These are phyloP conservation scores for Ophiostoma sp. DNA, from an alignment of 2,329 filamentous ascomycete species.

Conservation along the genomic window DNA sequence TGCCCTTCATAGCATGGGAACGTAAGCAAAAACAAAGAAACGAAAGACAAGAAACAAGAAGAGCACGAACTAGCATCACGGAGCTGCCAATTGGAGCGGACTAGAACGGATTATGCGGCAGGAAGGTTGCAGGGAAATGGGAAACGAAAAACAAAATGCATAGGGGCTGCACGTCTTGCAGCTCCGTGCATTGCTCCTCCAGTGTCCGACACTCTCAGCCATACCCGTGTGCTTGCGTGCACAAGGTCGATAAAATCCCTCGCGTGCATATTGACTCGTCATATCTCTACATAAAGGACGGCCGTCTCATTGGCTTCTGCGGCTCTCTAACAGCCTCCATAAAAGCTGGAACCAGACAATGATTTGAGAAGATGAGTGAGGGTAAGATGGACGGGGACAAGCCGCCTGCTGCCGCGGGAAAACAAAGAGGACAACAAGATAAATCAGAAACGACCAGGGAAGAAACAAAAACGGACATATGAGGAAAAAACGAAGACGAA, in stretches of 20 bases:
- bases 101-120: background rate
- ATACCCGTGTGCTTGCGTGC: background rate
- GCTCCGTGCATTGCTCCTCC: background rate
- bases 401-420: constrained; percentile 1
- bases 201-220: background rate
- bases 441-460: background rate
- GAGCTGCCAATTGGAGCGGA: background rate
- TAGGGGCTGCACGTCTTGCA: constrained; percentile 1
- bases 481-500: background rate
- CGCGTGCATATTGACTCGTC: constrained; percentile 15
- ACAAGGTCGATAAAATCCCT: constrained; percentile 11
- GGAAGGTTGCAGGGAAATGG: constrained; percentile 1
- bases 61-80: background rate
- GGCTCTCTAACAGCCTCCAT: background rate
- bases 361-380: constrained; percentile 4
- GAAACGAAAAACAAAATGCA: background rate
- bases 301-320: constrained; percentile 1
- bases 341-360: constrained; percentile 4
- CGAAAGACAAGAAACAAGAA: background rate
- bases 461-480: background rate
- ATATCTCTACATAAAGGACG: constrained; percentile 1
- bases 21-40: background rate
- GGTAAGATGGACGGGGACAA: background rate
- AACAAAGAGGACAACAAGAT: background rate
- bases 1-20: background rate